Percentiles rank a stretch among this genome's conserved stretches.
Conservation (phyloP, 768 basidiomycete species). For the Psilocybe cyanescens region DNA sequence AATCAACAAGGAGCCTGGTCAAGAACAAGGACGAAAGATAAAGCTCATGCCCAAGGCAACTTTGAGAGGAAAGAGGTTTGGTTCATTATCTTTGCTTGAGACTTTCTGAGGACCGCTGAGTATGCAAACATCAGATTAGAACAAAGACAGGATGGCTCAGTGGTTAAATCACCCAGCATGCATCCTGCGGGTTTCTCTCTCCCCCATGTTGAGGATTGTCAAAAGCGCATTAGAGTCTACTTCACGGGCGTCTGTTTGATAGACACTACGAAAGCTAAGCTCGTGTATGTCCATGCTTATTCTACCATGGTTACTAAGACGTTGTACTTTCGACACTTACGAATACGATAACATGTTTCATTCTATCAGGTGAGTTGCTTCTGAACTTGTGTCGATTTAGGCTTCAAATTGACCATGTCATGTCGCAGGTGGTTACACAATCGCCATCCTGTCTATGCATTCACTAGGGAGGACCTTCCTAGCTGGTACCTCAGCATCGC, state of each 20-base stretch:
- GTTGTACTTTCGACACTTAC: background rate
- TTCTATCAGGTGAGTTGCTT: background rate
- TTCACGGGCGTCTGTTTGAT: background rate
- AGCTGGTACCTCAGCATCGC: slow-evolving; percentile 42
- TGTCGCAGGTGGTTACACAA: slow-evolving; percentile 52
- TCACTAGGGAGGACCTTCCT: slow-evolving; percentile 49
- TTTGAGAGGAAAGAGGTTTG: background rate
- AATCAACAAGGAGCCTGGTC: background rate
- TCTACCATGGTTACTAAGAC: background rate
- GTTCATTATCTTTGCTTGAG: background rate
- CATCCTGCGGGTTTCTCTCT: background rate
- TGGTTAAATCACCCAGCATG: background rate
- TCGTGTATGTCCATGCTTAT: background rate
- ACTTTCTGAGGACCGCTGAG: background rate
- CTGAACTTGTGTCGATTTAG: background rate
- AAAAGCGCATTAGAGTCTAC: slow-evolving; percentile 1
- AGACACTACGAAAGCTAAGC: slow-evolving; percentile 3
- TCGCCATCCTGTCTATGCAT: slow-evolving; percentile 60
- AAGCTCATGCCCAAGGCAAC: background rate
- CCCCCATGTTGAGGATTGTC: slow-evolving; percentile 2
- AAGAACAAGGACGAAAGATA: background rate
- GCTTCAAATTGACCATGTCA: too few species aligned
- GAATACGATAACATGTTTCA: background rate
- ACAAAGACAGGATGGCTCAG: background rate
- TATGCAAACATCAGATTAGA: background rate